Evolutionary conservation across 192 early-diverging fungal genomes (phyloP).

Genomic region (Coemansia sp.): DNA sequence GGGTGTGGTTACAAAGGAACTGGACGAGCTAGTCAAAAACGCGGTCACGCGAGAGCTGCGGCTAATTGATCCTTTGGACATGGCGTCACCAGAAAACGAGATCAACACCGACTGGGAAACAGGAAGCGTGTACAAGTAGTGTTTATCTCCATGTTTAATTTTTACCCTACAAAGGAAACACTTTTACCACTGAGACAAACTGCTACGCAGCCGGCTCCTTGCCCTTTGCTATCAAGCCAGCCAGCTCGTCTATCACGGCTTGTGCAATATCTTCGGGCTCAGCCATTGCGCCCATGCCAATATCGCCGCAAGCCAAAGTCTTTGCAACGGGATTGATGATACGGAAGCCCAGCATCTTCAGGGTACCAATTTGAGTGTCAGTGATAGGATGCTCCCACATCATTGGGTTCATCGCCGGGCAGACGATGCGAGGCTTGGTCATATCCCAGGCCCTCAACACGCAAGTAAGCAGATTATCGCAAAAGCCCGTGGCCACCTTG

Average conservation of each 20-base stretch:
- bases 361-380: constrained; percentile 59
- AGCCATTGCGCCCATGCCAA: constrained; percentile 89
- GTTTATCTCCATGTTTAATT: neutral
- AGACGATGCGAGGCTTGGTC: constrained; percentile 68
- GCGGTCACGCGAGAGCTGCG: constrained; percentile 61
- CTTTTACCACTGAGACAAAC: neutral
- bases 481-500: constrained; percentile 86
- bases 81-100: constrained; percentile 46
- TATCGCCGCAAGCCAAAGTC: constrained; percentile 88
- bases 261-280: constrained; percentile 66
- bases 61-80: constrained; percentile 60
- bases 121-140: constrained; percentile 42
- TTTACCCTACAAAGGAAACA: neutral
- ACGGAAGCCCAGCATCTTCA: constrained; percentile 60
- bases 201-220: neutral
- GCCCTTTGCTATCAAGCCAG: neutral
- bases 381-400: constrained; percentile 98
- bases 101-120: constrained; percentile 54
- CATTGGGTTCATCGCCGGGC: constrained; percentile 96
- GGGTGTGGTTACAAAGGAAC: constrained; percentile 61
- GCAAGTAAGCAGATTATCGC: constrained; percentile 93
- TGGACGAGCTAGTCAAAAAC: constrained; percentile 63
- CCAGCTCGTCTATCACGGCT: constrained; percentile 28
- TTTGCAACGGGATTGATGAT: constrained; percentile 82
- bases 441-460: constrained; percentile 88